phyloP scores from a whole-genome alignment of 1,139 yeast genomes.

The Sugiyamaella paludigena region DNA sequence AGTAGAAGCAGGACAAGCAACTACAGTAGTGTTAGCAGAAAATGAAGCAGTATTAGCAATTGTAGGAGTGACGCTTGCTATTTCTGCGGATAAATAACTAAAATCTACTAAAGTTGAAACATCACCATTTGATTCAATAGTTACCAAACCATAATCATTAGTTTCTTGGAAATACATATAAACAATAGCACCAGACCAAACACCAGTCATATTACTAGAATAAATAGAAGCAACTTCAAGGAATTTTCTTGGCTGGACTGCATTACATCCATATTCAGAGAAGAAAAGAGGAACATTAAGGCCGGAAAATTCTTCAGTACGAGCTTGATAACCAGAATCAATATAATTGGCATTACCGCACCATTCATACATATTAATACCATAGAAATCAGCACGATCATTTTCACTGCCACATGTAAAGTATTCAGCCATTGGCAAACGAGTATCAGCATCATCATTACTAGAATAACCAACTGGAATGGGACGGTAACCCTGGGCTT shows the following conservation, averaged over 20 bases:
- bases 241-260: conserved; percentile 63
- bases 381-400: conserved; percentile 83
- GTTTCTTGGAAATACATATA: conserved; percentile 89
- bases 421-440: conserved; percentile 61
- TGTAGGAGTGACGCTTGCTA: conserved; percentile 58
- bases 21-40: conserved; percentile 46
- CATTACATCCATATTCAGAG: conserved; percentile 93
- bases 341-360: conserved; percentile 77
- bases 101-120: conserved; percentile 62
- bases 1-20: conserved; percentile 50
- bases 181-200: conserved; percentile 90
- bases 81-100: conserved; percentile 47
- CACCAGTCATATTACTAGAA: conserved; percentile 63
- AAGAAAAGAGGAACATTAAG: conserved; percentile 77
- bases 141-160: conserved; percentile 85
- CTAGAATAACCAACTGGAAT: conserved; percentile 97
- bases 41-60: conserved; percentile 51
- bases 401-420: conserved; percentile 68
- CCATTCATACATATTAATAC: conserved; percentile 97
- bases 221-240: conserved; percentile 61
- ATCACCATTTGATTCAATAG: conserved; percentile 55
- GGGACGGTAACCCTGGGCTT: conserved; percentile 54
- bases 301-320: conserved; percentile 67
- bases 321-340: conserved; percentile 74
- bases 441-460: conserved; percentile 74